Percentiles rank a stretch among this genome's conserved stretches.
Evolutionary conservation across 2,329 filamentous ascomycete genomes (phyloP).

Genomic region (Dactylonectria estremocensis): DNA sequence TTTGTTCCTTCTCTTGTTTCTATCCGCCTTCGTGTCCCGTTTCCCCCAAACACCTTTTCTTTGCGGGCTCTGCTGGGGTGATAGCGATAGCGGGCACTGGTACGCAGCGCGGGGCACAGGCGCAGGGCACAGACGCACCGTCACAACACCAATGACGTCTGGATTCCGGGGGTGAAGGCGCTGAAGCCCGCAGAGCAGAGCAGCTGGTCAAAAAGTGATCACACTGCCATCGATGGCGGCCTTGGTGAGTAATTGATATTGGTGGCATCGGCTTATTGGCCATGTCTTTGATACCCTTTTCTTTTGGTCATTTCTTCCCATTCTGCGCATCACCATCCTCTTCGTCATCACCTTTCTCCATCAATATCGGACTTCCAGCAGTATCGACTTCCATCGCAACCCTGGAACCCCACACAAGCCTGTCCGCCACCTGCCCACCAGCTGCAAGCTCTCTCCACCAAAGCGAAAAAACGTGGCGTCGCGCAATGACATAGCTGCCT

Average conservation of each 20-base stretch:
- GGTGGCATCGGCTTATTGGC: neutral
- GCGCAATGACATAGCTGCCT: conserved; percentile 45
- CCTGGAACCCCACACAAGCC: conserved; percentile 7
- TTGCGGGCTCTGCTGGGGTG: neutral
- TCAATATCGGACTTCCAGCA: neutral
- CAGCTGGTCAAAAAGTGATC: conserved; percentile 34
- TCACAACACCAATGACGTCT: conserved; percentile 50
- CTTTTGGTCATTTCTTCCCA: conserved; percentile 1
- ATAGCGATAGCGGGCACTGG: conserved; percentile 15
- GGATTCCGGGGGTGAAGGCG: conserved; percentile 44
- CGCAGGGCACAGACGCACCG: conserved; percentile 40
- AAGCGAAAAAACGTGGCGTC: conserved; percentile 25
- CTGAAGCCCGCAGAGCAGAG: conserved; percentile 41
- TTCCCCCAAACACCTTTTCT: neutral
- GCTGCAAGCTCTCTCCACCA: neutral
- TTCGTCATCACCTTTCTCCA: neutral
- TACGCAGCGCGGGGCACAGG: conserved; percentile 18
- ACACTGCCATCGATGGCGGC: conserved; percentile 50
- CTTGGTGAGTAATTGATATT: conserved; percentile 50
- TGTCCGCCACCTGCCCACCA: neutral
- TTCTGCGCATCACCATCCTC: conserved; percentile 7
- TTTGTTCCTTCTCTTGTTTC: neutral
- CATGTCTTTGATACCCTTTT: neutral
- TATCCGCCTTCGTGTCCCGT: neutral
- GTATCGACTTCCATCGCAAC: neutral